Conservation (phyloP, 139 green algal genomes). For the Coelastrella sp. region DNA sequence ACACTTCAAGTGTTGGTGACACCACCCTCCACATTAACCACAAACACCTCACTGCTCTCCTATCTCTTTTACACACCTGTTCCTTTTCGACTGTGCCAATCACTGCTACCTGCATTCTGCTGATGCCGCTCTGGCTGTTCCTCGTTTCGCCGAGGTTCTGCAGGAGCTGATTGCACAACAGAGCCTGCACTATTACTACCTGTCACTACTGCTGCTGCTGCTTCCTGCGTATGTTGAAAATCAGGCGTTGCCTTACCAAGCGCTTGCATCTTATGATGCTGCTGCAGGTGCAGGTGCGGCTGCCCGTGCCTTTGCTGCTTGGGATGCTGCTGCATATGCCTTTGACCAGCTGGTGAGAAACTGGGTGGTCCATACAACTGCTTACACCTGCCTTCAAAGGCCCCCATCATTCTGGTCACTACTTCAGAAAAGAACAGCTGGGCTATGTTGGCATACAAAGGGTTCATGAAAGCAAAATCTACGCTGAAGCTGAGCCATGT, state of each 20-base stretch:
- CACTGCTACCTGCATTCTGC: neutral
- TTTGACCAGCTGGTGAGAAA: constrained; percentile 17
- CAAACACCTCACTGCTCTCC: neutral
- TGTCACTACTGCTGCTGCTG: neutral
- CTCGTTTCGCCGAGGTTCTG: neutral
- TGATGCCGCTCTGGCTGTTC: neutral
- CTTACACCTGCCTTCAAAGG: constrained; percentile 88
- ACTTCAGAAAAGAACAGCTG: constrained; percentile 83
- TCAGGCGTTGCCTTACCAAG: neutral
- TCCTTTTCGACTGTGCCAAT: neutral
- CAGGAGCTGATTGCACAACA: neutral
- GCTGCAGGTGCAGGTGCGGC: neutral
- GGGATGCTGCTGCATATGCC: neutral
- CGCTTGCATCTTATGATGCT: neutral
- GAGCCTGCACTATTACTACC: neutral
- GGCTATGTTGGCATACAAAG: constrained; percentile 82
- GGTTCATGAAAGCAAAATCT: constrained; percentile 91
- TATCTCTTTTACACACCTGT: neutral
- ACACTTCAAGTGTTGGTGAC: too few relatives aligned
- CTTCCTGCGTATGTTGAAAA: neutral
- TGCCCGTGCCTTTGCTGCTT: neutral
- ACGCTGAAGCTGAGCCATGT: constrained; percentile 86
- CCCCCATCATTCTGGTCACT: constrained; percentile 85
- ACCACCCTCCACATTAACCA: too few relatives aligned
- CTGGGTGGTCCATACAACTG: constrained; percentile 80